Evolutionary conservation across 768 basidiomycete species (phyloP).

Genomic region (Serendipita sp.): DNA sequence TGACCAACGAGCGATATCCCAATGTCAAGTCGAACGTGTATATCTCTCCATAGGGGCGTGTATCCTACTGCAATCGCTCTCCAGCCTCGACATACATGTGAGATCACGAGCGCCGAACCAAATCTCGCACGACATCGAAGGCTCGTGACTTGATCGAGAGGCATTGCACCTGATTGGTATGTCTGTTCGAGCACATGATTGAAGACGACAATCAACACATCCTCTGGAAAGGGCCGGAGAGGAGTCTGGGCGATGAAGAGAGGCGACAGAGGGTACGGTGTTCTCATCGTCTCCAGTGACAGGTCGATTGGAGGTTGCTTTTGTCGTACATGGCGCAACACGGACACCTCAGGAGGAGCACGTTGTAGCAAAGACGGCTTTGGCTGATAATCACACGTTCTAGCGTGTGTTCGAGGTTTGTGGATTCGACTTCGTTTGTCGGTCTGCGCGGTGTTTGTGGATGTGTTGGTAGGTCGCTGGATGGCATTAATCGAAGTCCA

Average conservation of each 20-base stretch:
- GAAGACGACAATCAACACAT: background rate
- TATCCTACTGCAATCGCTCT: background rate
- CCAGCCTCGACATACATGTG: background rate
- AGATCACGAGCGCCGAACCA: background rate
- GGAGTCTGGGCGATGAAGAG: background rate
- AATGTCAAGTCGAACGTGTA: background rate
- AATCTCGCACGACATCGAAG: background rate
- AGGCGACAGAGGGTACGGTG: background rate
- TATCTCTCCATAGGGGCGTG: background rate
- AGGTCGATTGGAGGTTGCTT: no score
- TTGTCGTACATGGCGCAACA: no score
- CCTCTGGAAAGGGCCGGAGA: background rate
- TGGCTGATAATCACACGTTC: no score
- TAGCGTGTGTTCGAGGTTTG: no score
- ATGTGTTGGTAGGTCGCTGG: no score
- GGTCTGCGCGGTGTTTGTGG: no score
- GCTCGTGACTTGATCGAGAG: background rate
- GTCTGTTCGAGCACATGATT: background rate
- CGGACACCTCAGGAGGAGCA: no score
- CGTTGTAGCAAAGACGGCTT: no score
- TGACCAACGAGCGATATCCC: background rate
- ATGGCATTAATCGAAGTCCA: no score
- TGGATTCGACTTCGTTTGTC: no score
- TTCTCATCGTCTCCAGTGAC: background rate
- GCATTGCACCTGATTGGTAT: background rate